These are phyloP conservation scores for Aspergillus piperis DNA, from an alignment of 2,329 filamentous ascomycete genomes.

Conservation along the genomic window DNA sequence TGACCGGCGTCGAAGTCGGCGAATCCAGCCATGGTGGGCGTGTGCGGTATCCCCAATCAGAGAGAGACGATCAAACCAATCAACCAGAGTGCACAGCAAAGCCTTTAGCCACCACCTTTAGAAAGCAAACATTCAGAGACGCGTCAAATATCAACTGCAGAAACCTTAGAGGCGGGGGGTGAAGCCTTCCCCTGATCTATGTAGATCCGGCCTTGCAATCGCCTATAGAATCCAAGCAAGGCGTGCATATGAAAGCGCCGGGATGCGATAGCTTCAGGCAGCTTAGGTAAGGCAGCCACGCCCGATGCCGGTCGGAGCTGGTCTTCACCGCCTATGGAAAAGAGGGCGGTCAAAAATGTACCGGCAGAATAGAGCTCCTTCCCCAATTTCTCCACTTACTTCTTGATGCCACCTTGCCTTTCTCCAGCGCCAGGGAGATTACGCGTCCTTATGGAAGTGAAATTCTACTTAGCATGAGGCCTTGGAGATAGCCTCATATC, in stretches of 20 bases:
- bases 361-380: constrained; percentile 27
- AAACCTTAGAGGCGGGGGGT: background rate
- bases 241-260: constrained; percentile 18
- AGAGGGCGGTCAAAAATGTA: constrained; percentile 27
- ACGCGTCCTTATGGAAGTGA: background rate
- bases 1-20: constrained; percentile 49
- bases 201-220: constrained; percentile 1
- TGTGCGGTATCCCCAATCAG: constrained; percentile 3
- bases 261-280: background rate
- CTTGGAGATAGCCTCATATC: constrained; percentile 10
- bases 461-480: background rate
- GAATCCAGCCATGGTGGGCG: constrained; percentile 31
- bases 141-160: background rate
- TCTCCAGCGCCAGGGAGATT: background rate
- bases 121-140: constrained; percentile 11
- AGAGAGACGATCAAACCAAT: background rate
- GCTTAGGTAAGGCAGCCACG: background rate
- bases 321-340: constrained; percentile 17
- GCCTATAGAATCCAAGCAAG: constrained; percentile 11
- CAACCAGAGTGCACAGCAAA: constrained; percentile 6
- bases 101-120: constrained; percentile 9
- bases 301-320: background rate
- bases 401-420: constrained; percentile 34
- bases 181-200: background rate
- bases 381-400: constrained; percentile 8